Evolutionary conservation across 306 rosid species (phyloP).

Genomic region (Arachis hypogaea): DNA sequence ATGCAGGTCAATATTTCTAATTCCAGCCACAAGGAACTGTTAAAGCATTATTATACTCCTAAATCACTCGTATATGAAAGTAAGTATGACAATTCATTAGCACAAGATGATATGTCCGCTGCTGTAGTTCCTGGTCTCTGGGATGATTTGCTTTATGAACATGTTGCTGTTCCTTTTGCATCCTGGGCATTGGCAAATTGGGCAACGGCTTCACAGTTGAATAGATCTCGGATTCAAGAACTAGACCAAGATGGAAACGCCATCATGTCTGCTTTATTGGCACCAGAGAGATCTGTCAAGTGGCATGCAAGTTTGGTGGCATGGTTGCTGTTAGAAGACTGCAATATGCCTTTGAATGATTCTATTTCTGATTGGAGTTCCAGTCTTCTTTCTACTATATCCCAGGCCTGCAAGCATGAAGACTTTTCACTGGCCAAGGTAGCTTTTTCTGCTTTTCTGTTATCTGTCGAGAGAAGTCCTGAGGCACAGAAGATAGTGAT

Average conservation of each 20-base stretch:
- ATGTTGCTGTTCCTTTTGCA: slow-evolving; percentile 98
- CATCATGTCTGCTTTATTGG: slow-evolving; percentile 86
- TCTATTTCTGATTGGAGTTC: slow-evolving; percentile 91
- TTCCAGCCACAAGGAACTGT: slow-evolving; percentile 42
- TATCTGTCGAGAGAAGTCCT: slow-evolving; percentile 78
- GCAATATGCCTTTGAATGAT: slow-evolving; percentile 68
- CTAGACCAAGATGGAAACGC: slow-evolving; percentile 90
- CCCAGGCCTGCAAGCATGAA: slow-evolving; percentile 79
- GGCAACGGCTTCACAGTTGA: slow-evolving; percentile 74
- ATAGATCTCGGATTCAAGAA: slow-evolving; percentile 78
- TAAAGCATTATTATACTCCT: slow-evolving; percentile 31
- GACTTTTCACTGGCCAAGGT: slow-evolving; percentile 82
- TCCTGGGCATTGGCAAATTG: slow-evolving; percentile 98
- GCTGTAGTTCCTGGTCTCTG: slow-evolving; percentile 95
- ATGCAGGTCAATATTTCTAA: slow-evolving; percentile 55
- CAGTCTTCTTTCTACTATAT: slow-evolving; percentile 84
- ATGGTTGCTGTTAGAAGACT: slow-evolving; percentile 75
- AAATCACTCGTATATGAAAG: slow-evolving; percentile 44
- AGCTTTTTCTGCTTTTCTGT: slow-evolving; percentile 83
- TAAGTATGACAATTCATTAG: slow-evolving; percentile 48
- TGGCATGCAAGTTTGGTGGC: slow-evolving; percentile 96
- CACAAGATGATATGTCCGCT: slow-evolving; percentile 50
- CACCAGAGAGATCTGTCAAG: slow-evolving; percentile 97
- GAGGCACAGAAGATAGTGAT: slow-evolving; percentile 67
- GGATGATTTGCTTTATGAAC: slow-evolving; percentile 96